Evolutionary conservation across 371 early-diverging fungal genomes (phyloP).

Genomic region (Haplosporangium sp.): DNA sequence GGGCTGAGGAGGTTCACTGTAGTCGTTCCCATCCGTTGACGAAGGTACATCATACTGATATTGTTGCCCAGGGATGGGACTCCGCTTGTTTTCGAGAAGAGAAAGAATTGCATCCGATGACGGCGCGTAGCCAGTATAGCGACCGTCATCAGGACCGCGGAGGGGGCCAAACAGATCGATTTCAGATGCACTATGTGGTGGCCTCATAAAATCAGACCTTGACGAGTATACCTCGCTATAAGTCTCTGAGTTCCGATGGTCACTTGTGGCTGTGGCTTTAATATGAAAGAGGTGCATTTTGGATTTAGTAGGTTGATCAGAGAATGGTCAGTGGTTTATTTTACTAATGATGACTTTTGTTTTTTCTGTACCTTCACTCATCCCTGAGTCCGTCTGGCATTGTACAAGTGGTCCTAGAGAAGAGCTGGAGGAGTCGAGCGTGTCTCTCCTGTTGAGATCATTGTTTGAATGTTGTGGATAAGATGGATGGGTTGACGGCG

Average conservation of each 20-base stretch:
- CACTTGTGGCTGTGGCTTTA: neutral
- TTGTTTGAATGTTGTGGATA: constrained; percentile 15
- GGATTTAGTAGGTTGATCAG: no score
- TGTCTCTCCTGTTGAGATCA: constrained; percentile 13
- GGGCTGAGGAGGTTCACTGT: constrained; percentile 13
- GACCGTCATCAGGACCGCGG: constrained; percentile 71
- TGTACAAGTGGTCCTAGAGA: constrained; percentile 29
- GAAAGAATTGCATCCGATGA: constrained; percentile 82
- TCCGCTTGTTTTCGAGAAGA: constrained; percentile 77
- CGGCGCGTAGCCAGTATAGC: constrained; percentile 79
- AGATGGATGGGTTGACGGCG: constrained; percentile 4
- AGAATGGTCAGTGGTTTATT: neutral
- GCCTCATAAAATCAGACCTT: constrained; percentile 55
- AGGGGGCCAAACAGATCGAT: constrained; percentile 73
- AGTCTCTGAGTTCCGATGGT: constrained; percentile 57
- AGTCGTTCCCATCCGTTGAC: constrained; percentile 17
- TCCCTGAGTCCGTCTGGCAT: constrained; percentile 9
- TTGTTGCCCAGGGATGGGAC: constrained; percentile 52
- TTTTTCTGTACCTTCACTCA: constrained; percentile 25
- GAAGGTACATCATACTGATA: constrained; percentile 30
- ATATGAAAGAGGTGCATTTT: no score
- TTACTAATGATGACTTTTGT: neutral
- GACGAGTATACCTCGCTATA: constrained; percentile 61
- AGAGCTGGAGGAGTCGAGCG: constrained; percentile 4
- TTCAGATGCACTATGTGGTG: constrained; percentile 52